Conservation (phyloP, 192 early-diverging fungal genomes). For the Coemansia sp. region DNA sequence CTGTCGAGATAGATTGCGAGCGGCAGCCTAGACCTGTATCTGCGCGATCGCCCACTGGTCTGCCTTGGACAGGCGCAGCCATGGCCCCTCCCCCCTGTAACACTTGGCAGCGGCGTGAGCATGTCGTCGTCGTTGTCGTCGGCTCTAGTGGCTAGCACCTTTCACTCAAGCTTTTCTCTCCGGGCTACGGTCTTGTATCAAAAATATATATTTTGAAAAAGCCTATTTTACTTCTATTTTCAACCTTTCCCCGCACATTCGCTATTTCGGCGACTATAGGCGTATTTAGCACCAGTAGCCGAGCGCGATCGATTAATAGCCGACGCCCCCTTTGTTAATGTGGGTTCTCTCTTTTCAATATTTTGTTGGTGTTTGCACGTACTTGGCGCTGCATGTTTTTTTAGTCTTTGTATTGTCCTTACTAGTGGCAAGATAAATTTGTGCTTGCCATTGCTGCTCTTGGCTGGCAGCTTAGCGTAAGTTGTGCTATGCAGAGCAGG, state of each 20-base stretch:
- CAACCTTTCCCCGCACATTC: background rate
- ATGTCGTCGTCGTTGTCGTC: background rate
- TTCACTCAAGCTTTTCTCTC: background rate
- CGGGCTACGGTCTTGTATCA: no score
- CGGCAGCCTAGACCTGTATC: background rate
- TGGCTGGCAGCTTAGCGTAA: constrained; percentile 5
- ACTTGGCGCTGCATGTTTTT: background rate
- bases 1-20: no score
- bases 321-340: background rate
- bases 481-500: background rate
- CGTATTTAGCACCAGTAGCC: constrained; percentile 27
- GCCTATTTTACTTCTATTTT: background rate
- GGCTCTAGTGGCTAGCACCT: background rate
- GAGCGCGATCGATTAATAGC: constrained; percentile 6
- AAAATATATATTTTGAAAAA: no score
- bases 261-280: background rate
- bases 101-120: background rate
- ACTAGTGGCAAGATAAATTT: background rate
- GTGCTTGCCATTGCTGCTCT: constrained; percentile 1
- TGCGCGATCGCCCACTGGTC: constrained; percentile 4
- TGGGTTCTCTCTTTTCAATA: constrained; percentile 1
- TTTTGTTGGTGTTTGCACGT: constrained; percentile 1
- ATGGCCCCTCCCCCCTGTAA: no score
- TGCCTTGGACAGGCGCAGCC: no score
- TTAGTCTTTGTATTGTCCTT: background rate